Conservation (phyloP, 306 rosid species). For the Pueraria montana region DNA sequence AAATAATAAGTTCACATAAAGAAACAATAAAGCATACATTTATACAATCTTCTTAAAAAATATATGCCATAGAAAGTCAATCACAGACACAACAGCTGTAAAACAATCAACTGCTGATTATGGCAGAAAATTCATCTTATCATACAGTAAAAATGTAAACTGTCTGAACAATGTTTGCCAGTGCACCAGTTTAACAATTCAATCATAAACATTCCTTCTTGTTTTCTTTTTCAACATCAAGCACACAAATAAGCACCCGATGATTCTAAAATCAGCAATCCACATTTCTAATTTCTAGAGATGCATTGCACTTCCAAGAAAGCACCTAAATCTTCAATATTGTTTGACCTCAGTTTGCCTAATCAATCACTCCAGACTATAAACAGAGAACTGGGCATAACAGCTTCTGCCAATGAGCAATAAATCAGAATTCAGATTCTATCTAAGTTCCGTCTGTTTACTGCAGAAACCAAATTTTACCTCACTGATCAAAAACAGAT, state of each 20-base stretch:
- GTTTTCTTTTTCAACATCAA: conserved; percentile 6
- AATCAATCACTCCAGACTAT: conserved; percentile 38
- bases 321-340: conserved; percentile 11
- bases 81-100: not conserved
- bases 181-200: conserved; percentile 9
- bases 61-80: not conserved
- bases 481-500: conserved; percentile 14
- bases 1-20: conserved; percentile 32
- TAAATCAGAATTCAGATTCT: conserved; percentile 20
- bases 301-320: conserved; percentile 31
- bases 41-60: not conserved
- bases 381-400: not conserved
- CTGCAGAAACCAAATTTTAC: conserved; percentile 11
- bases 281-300: conserved; percentile 14
- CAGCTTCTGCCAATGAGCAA: not conserved
- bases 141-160: conserved; percentile 27
- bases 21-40: conserved; percentile 22
- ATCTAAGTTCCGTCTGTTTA: not conserved
- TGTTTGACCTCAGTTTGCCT: conserved; percentile 25
- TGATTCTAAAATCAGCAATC: conserved; percentile 11
- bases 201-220: not conserved
- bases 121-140: conserved; percentile 20
- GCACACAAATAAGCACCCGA: conserved; percentile 27
- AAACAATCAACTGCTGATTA: conserved; percentile 28
- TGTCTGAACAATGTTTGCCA: not conserved